Evolutionary conservation across 345 rosid species (phyloP).

Genomic region (Brassica napus): Da-Ae NC_063438.1:1455501-1456000

Average conservation of each 20-base stretch:
- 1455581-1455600: constrained; percentile 60
- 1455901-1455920: too few relatives aligned
- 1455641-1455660: constrained; percentile 58
- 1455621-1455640: constrained; percentile 63
- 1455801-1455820: background rate
- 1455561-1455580: constrained; percentile 73
- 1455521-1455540: constrained; percentile 58
- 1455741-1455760: constrained; percentile 9
- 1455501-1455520: constrained; percentile 55
- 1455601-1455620: constrained; percentile 90
- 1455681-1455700: constrained; percentile 85
- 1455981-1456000: background rate
- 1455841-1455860: constrained; percentile 5
- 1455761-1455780: constrained; percentile 11
- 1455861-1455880: constrained; percentile 11
- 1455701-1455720: constrained; percentile 42
- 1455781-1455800: constrained; percentile 31
- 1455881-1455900: background rate
- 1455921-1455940: background rate
- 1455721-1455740: constrained; percentile 33
- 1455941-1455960: background rate
- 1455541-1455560: constrained; percentile 48
- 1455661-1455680: constrained; percentile 86
- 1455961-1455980: background rate
- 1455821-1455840: background rate